Evolutionary conservation across 2,329 filamentous ascomycete species (phyloP), one percentile per base, ranked within the genome.

Genomic region (Aotearoamyces nothofagi): DNA sequence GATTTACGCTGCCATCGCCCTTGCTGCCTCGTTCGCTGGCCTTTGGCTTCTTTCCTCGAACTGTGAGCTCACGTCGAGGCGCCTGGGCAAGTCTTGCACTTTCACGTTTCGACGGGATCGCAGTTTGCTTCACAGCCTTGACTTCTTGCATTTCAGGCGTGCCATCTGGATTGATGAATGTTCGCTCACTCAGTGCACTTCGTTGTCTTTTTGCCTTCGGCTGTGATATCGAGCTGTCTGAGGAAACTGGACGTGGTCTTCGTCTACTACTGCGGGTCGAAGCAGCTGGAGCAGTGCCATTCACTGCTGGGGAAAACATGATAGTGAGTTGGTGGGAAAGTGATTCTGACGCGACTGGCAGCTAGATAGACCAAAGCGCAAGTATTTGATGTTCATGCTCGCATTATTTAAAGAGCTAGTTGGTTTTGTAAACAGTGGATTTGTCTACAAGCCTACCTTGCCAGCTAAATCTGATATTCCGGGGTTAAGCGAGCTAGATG

Each of bases 1-100:
- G 49, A 41, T 77, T 60, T 36, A 71, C 58, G 41, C 69, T 75
- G 17, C 72, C 69, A 46, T 82, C 76, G 26, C 72, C 73, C 49
- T 78, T 80, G 41, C 74, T 78, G 40, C 58, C 62, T 41, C 76
- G 64, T 44, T 80, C 71, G 35, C 61, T 61, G n/a, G 62, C 55
- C 44, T 73, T 73, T 26, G 61, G 47, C 48, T 76, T 77, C 47
- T 75, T 77, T 7, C 66, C 61, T 36, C 72, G 62, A 22, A 75
- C 58, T 33, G 58, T 68, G 26, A 71, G 58, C 42, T 76, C 69
- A 39, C 60, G 40, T 29, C 30, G 36, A 15, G 33, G 43, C 30
- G 47, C 46, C 22, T 34, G 32, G 9, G 37, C 27, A 24, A 40
- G 39, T 29, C 30, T 37, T 3, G 37, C 29, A 17, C 32, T 40